Evolutionary conservation across 331 rosid species (phyloP), one percentile per base, ranked within the genome.

Genomic region (Cydonia oblonga): DNA sequence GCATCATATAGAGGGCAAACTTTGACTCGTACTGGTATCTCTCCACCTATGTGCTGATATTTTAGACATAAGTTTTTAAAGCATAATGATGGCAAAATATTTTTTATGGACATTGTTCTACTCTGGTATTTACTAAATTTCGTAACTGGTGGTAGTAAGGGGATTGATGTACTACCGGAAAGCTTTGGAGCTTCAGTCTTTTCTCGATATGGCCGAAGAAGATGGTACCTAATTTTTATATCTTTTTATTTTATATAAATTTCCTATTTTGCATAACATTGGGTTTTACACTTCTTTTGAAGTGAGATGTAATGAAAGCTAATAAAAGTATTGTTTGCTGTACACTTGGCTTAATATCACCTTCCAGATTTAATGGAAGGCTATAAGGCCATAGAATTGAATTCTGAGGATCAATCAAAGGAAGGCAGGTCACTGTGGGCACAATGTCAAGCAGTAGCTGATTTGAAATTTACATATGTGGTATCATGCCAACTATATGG

Each of bases 1-100:
- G 99, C 99, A n/a, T 95, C 99, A 56, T 95, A 89, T 66, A 90
- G 97, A 82, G 99, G 99, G 72, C 99, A 95, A 77, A 91, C 99
- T 67, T 77, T 95, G 91, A 95, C 99, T 18, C 89, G 90, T 84
- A 95, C 99, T 70, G 99, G 99, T 90, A 23, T 52, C 32, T 46
- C 70, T 46, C 74, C 30, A 33, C n/a, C 49, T 33, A 70, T 51
- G 33, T n/a, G 33, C 24, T 58, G 35, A 60, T 60, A 26, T 9
- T 6, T 25, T 60, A 7, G 9, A 26, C 7, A 1, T 35, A 4
- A 0, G 3, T 30, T 63, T 62, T 63, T 30, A 19, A 19, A 16
- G 42, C 14, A 14, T 26, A 57, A 24, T 58, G 54, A 57, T 24
- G 46, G 23, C 57, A 6, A 9, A 1, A 35, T 28, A 19, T 46